Percentiles rank a stretch among this genome's conserved stretches.
Evolutionary conservation across 441 rosid genomes (phyloP).

Genomic region (Gossypium gossypioides): DNA sequence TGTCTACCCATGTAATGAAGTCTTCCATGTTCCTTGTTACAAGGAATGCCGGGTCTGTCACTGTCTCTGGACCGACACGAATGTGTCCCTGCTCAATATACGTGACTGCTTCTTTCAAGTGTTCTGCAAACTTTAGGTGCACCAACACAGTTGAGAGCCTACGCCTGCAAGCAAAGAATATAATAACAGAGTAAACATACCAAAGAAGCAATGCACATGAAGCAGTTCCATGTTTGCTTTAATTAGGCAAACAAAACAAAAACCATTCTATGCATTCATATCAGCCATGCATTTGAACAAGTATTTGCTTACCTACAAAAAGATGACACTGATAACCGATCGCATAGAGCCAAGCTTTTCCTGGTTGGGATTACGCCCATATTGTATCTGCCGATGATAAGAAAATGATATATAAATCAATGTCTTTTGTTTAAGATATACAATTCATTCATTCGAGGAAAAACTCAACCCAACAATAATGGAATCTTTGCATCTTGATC

Average conservation of each 20-base stretch:
- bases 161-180: constrained; percentile 38
- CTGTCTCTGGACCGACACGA: constrained; percentile 83
- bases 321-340: constrained; percentile 61
- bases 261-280: not conserved
- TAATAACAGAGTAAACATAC: not conserved
- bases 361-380: constrained; percentile 84
- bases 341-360: constrained; percentile 84
- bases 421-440: not conserved
- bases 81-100: constrained; percentile 88
- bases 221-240: not conserved
- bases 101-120: constrained; percentile 76
- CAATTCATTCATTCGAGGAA: not conserved
- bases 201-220: not conserved
- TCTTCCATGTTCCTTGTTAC: constrained; percentile 93
- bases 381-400: constrained; percentile 52
- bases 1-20: constrained; percentile 89
- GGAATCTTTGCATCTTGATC: not conserved
- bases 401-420: constrained; percentile 11
- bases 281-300: not conserved
- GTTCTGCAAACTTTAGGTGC: constrained; percentile 71
- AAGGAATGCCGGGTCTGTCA: constrained; percentile 76
- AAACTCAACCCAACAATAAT: not conserved
- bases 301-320: constrained; percentile 54
- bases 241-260: not conserved
- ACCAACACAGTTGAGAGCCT: constrained; percentile 63